These are phyloP conservation scores for Aspergillus latus DNA, from an alignment of 2,329 filamentous ascomycete species.

Conservation along the genomic window DNA sequence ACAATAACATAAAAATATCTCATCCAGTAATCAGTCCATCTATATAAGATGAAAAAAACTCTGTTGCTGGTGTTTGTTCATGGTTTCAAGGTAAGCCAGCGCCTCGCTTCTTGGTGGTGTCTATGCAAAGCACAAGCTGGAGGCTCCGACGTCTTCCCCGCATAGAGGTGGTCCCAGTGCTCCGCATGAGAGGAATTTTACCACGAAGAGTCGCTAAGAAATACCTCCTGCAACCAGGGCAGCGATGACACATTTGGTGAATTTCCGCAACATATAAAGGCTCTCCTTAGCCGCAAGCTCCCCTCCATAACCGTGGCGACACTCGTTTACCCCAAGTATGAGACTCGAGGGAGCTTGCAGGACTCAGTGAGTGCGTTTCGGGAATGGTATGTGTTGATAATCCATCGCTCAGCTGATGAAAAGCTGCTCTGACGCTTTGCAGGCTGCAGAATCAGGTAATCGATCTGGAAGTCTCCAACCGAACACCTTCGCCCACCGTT, in stretches of 20 bases:
- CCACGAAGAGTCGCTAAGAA: not conserved
- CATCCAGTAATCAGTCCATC: not conserved
- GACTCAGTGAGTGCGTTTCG: slow-evolving; percentile 47
- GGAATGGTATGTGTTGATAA: slow-evolving; percentile 44
- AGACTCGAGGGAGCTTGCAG: slow-evolving; percentile 50
- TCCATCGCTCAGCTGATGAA: not conserved
- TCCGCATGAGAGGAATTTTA: not conserved
- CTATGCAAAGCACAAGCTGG: not conserved
- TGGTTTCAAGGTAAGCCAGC: slow-evolving; percentile 47
- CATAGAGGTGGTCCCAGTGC: not conserved
- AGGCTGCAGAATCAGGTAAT: slow-evolving; percentile 91
- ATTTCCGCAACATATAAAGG: slow-evolving; percentile 47
- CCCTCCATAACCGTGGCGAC: slow-evolving; percentile 43
- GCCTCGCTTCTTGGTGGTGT: not conserved
- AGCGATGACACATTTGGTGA: slow-evolving; percentile 50
- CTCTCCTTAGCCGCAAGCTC: slow-evolving; percentile 43
- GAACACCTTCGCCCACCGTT: slow-evolving; percentile 77
- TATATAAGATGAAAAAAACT: slow-evolving; percentile 45
- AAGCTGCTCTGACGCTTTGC: not conserved
- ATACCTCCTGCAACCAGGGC: slow-evolving; percentile 36
- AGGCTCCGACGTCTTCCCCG: not conserved
- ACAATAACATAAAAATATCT: not conserved
- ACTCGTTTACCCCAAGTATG: slow-evolving; percentile 51
- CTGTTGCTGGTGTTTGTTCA: slow-evolving; percentile 51
- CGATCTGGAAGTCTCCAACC: slow-evolving; percentile 81